Evolutionary conservation across 306 rosid species (phyloP).

Genomic region (Crotalaria pallida): DNA sequence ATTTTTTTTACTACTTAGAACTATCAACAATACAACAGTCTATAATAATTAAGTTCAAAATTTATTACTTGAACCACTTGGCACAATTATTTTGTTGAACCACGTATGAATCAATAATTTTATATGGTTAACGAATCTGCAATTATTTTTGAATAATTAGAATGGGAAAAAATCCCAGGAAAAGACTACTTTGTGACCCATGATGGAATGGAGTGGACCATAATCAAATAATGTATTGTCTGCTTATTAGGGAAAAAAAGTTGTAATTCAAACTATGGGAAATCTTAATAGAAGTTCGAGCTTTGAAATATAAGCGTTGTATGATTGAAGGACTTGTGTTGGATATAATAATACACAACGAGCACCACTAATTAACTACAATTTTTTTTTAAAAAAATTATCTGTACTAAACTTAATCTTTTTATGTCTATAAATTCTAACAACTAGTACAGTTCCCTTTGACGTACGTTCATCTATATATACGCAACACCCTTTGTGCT

Average conservation of each 20-base stretch:
- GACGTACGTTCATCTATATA: neutral
- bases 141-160: neutral
- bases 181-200: neutral
- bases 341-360: neutral
- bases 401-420: too few species aligned
- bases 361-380: neutral
- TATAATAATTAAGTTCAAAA: too few species aligned
- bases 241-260: constrained; percentile 6
- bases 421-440: neutral
- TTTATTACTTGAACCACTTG: neutral
- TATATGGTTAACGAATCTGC: neutral
- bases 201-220: constrained; percentile 11
- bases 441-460: neutral
- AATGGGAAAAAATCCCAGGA: neutral
- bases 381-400: too few species aligned
- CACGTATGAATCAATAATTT: too few species aligned
- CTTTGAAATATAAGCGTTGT: neutral
- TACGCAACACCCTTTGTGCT: neutral
- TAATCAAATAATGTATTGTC: neutral
- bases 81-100: neutral
- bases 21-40: neutral
- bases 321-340: constrained; percentile 27
- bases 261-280: neutral
- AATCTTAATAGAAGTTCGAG: constrained; percentile 23
- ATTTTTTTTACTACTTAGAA: neutral